These are phyloP conservation scores for Herpetospermum pedunculosum DNA, from an alignment of 306 rosid species.

Conservation along the genomic window DNA sequence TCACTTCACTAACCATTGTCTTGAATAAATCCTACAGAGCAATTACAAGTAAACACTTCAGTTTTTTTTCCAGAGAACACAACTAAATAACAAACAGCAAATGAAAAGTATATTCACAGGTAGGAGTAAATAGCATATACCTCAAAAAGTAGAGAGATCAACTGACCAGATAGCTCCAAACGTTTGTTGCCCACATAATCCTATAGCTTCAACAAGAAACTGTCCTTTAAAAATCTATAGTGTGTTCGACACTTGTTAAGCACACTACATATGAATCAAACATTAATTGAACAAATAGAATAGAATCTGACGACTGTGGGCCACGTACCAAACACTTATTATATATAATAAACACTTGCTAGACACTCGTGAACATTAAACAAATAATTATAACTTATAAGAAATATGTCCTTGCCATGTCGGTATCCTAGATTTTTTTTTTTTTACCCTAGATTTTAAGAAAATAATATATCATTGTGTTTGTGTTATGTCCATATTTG, in stretches of 20 bases:
- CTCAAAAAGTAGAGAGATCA: conserved; percentile 85
- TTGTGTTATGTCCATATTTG: neutral
- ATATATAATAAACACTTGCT: no score
- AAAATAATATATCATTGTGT: neutral
- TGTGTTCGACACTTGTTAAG: neutral
- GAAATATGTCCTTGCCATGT: neutral
- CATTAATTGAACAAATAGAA: neutral
- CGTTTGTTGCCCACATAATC: conserved; percentile 97
- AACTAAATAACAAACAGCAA: neutral
- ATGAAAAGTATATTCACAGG: conserved; percentile 3
- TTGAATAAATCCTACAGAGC: conserved; percentile 68
- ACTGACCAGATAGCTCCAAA: conserved; percentile 86
- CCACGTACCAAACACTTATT: neutral
- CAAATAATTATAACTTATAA: neutral
- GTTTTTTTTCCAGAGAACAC: neutral
- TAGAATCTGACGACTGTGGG: neutral
- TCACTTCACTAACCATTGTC: conserved; percentile 49
- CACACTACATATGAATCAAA: neutral
- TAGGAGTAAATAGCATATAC: conserved; percentile 32
- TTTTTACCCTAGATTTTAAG: neutral
- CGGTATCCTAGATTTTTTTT: no score
- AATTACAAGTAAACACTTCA: neutral
- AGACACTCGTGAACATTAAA: neutral
- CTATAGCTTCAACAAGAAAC: conserved; percentile 22
- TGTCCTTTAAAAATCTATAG: neutral